Evolutionary conservation across 1,139 yeast species (phyloP), one percentile per base, ranked within the genome.

Genomic region (Yamadazyma friedrichii): DNA sequence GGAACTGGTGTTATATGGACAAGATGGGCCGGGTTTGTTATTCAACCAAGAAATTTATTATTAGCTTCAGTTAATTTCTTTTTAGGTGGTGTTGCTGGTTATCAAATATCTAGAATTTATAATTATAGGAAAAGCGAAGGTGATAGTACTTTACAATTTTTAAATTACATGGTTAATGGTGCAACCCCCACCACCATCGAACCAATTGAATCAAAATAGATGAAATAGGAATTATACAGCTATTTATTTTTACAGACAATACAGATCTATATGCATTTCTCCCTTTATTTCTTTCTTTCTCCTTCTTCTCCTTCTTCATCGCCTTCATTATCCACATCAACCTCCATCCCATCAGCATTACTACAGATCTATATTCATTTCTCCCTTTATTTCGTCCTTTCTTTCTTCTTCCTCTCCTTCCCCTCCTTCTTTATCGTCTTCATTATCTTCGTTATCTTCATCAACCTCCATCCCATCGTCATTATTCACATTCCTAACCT

Each of bases 1-100:
- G 93, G 93, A 37, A 93, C 98, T 1, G 98, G 98, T 43, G 81
- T 80, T 42, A 89, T 93, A 55, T 93, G 98, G 98, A 93, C 98
- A 35, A 82, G 98, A 62, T 93, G 98, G 98, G 91, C 97, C 26
- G 78, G 76, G 2, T 79, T 89, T 64, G 94, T 89, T 48, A 93
- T 93, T 60, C 82, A 72, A 54, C 98, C 98, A 40, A 84, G 87
- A 66, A 93, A 93, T 68, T 74, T 77, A 52, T 70, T 93, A 46
- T 75, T 93, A 53, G 98, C 98, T 4, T 82, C 94, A 26, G 98
- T 93, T 45, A 93, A 93, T 68, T 88, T 89, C 74, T 93, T 93
- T 74, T 72, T 93, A 47, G 96, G 96, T 24, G 71, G 83, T 31
- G 96, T 94, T 35, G 97, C 97, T 3, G 88, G 94, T 26, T 80